Conservation (phyloP, 148 eudicot species). For the Salicornia ramosissima region DNA sequence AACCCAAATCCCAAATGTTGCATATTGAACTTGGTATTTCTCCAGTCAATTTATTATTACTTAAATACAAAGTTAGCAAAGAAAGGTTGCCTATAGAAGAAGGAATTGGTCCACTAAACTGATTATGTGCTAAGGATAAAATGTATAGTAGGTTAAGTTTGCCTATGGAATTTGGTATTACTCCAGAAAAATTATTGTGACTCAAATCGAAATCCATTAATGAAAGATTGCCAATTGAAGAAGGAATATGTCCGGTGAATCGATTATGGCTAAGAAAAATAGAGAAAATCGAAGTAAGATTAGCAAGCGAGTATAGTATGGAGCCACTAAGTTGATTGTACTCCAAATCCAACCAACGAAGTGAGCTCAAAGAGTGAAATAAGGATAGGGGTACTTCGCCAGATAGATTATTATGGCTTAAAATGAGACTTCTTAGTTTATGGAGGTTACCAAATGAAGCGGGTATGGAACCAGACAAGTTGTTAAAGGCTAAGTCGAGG, state of each 20-base stretch:
- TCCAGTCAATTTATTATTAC: conserved; percentile 41
- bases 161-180: conserved; percentile 37
- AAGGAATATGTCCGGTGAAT: not conserved
- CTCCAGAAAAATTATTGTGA: not conserved
- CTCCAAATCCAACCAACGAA: not conserved
- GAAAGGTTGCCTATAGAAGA: conserved; percentile 20
- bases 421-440: conserved; percentile 24
- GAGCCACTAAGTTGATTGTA: not conserved
- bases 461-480: conserved; percentile 50
- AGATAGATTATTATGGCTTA: conserved; percentile 41
- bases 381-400: conserved; percentile 12
- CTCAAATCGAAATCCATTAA: not conserved
- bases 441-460: conserved; percentile 32
- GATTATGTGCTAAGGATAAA: not conserved
- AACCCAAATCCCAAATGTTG: conserved; percentile 32
- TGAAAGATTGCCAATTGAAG: not conserved
- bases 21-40: conserved; percentile 44
- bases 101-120: not conserved
- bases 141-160: not conserved
- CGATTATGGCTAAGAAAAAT: not conserved
- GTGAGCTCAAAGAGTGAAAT: not conserved
- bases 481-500: conserved; percentile 35
- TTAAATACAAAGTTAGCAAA: conserved; percentile 29
- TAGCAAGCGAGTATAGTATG: not conserved
- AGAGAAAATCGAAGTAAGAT: not conserved